Evolutionary conservation across 768 basidiomycete species (phyloP), one percentile per base, ranked within the genome.

Genomic region (Clitopilus hobsonii): DNA sequence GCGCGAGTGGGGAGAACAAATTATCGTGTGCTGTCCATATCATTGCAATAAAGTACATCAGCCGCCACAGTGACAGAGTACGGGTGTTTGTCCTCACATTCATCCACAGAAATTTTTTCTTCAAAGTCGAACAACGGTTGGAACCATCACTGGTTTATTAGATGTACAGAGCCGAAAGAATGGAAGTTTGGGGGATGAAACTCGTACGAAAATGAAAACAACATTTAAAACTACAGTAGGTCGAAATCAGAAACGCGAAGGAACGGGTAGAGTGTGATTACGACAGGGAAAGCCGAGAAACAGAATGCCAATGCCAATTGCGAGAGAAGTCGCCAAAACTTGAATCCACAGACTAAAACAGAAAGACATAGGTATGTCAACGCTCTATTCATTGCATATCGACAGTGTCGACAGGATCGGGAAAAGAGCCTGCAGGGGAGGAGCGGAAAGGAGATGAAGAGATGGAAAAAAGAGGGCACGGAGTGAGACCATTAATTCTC

Each of bases 401-500:
- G n/a, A n/a, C n/a, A n/a, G n/a, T n/a, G n/a, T n/a, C n/a, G n/a
- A n/a, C n/a, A n/a, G n/a, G n/a, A n/a, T n/a, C n/a, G n/a, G n/a
- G n/a, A n/a, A n/a, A n/a, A n/a, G 14, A 52, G 29, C 29, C 20
- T 30, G 30, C 22, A 23, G 11, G 20, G 49, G 26, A 52, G 18
- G 14, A 24, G 29, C 38, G 49, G 29, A 51, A 51, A 38, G 24
- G 50, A 20, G 47, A 52, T 28, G 47, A 47, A 56, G 38, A 38
- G 38, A 56, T 48, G 45, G 54, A 51, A 58, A 54, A 36, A 29
- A 32, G 54, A 36, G 48, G 36, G 45, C 54, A 50, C 41, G 20
- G 14, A 38, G 26, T 23, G 50, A 45, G n/a, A 47, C 25, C 59
- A 63, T 81, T 70, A 91, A 77, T 91, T 89, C 52, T 85, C 85